phyloP scores from a whole-genome alignment of 2,329 filamentous ascomycete species.

The Colletotrichum sansevieriae region DNA sequence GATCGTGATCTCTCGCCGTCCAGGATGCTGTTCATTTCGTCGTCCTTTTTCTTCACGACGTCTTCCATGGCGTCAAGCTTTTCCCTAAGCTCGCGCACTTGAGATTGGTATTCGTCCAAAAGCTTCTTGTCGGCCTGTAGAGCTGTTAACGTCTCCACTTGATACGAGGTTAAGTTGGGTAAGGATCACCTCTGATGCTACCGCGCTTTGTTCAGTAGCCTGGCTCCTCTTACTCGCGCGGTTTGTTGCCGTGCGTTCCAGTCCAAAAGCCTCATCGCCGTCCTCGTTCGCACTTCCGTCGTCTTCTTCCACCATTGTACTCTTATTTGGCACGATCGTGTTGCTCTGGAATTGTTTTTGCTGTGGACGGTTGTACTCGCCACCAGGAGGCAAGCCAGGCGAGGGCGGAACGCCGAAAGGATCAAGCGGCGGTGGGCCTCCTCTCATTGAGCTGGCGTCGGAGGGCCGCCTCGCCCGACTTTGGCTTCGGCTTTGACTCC shows the following conservation, averaged over 20 bases:
- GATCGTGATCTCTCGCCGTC: conserved; percentile 69
- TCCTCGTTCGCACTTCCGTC: conserved; percentile 71
- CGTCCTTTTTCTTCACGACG: conserved; percentile 77
- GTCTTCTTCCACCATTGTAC: conserved; percentile 96
- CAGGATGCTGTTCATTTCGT: conserved; percentile 72
- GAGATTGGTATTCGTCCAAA: conserved; percentile 83
- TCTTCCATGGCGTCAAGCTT: conserved; percentile 81
- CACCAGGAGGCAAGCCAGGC: conserved; percentile 65
- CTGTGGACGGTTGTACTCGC: conserved; percentile 80
- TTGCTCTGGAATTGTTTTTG: conserved; percentile 95
- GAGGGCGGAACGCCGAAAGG: conserved; percentile 70
- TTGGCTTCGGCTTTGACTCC: conserved; percentile 65
- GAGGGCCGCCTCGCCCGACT: conserved; percentile 70
- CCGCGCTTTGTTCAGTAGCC: conserved; percentile 49
- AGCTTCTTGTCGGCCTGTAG: conserved; percentile 75
- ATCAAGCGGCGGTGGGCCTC: conserved; percentile 56
- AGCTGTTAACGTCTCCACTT: conserved; percentile 37
- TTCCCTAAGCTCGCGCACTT: conserved; percentile 80
- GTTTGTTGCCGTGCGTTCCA: conserved; percentile 57
- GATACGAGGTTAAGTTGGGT: conserved; percentile 33
- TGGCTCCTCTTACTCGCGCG: conserved; percentile 45
- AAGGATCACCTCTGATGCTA: conserved; percentile 55
- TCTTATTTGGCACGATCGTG: conserved; percentile 97
- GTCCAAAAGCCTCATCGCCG: conserved; percentile 73
- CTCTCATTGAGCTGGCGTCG: conserved; percentile 72